Base-by-base conservation (phyloP, 108 stramenopile genomes). In the Aurantiochytrium sp. region DNA sequence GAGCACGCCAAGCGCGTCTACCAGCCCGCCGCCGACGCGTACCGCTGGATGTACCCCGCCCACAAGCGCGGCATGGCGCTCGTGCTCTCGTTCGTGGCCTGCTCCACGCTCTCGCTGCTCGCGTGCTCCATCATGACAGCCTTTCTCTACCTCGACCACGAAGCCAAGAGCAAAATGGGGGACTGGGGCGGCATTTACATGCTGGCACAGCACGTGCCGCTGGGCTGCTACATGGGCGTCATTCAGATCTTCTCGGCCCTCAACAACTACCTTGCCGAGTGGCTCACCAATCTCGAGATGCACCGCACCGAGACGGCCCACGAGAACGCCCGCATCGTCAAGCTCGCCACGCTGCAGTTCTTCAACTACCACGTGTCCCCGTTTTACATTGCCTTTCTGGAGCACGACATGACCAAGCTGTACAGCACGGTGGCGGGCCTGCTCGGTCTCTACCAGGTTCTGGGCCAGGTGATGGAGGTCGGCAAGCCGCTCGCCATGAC, bases 311-410 rank as follows among this genome's bases (percentile, higher is more conserved):
- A 97, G 55, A 96, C 94, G 52, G 92, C 93, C 31, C 97, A 97
- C 90, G 92, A 97, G 65, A 96, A 97, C 50, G 89, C 94, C 87
- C 91, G 97, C 90, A 98, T 99, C 85, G 95, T 96, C 90, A 99
- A 99, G 92, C 97, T 98, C 6, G 97, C 98, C 89, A 93, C 96
- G 54, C 98, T 99, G 88, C 96, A 97, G 52, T 99, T 98, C 86
- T 96, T 98, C n/a, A 97, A 97, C 93, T 96, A 96, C 90, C 98
- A 97, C 91, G 96, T 97, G 10, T 96, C 96, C n/a, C 93, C 97
- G 19, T 97, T 97, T 88, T 99, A 98, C 92, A 97, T 98, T 88
- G 95, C 96, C 32, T 98, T 96, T 69, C 68, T 81, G 0, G 73
- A 81, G 45, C 73, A 48, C n/a, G 73, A 81, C 73, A 48, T 81